Percentiles rank a stretch among this genome's conserved stretches.
These are phyloP conservation scores for Solidago caesia DNA, from an alignment of 129 eudicot species.

Conservation along the genomic window DNA sequence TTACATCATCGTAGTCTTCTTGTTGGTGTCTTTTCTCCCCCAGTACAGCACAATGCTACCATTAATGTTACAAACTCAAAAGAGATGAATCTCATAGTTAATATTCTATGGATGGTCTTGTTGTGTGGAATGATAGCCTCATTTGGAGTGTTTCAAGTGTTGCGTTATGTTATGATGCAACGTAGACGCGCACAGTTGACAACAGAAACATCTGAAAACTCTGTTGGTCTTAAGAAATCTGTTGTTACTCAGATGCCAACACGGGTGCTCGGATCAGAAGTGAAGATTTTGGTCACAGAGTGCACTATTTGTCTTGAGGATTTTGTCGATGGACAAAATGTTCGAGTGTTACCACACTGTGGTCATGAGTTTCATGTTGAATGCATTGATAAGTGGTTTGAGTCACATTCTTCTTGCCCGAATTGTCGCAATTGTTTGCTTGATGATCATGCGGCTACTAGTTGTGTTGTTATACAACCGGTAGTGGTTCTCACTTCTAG, in stretches of 20 bases:
- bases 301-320: slow-evolving; percentile 58
- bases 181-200: slow-evolving; percentile 4
- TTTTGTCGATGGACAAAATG: slow-evolving; percentile 52
- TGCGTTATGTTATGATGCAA: slow-evolving; percentile 15
- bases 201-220: slow-evolving; percentile 7
- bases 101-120: slow-evolving; percentile 32
- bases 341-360: slow-evolving; percentile 49
- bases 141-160: slow-evolving; percentile 31
- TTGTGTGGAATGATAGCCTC: slow-evolving; percentile 26
- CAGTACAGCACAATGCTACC: slow-evolving; percentile 17
- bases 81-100: slow-evolving; percentile 24
- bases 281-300: slow-evolving; percentile 27
- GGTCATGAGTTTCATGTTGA: slow-evolving; percentile 50
- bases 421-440: slow-evolving; percentile 53
- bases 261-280: slow-evolving; percentile 35
- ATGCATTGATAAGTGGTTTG: slow-evolving; percentile 59
- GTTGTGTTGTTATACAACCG: not conserved
- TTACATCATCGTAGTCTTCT: slow-evolving; percentile 26
- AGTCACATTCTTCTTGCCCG: slow-evolving; percentile 55
- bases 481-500: not conserved
- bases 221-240: slow-evolving; percentile 44
- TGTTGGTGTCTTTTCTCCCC: not conserved
- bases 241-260: slow-evolving; percentile 40
- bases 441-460: not conserved
- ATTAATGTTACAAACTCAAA: slow-evolving; percentile 11